Evolutionary conservation across 805 yeast genomes (phyloP).

Genomic region (Metschnikowia shivogae): DNA sequence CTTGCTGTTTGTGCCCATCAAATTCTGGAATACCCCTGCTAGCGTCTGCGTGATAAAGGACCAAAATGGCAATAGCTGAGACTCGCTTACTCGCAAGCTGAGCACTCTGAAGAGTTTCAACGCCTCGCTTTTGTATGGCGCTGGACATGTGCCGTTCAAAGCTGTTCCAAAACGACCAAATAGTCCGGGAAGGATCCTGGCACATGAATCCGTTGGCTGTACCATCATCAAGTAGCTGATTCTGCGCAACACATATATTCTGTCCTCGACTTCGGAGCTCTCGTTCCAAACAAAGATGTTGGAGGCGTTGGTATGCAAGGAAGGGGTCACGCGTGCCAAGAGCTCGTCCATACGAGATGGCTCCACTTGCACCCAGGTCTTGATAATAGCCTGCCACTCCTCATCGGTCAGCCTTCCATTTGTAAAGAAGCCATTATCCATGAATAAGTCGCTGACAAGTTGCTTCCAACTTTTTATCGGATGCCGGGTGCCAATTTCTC

Average conservation of each 20-base stretch:
- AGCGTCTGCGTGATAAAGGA: constrained; percentile 59
- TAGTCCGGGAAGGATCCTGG: constrained; percentile 47
- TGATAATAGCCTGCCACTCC: constrained; percentile 56
- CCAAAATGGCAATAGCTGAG: constrained; percentile 70
- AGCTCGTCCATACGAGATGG: constrained; percentile 57
- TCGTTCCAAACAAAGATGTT: constrained; percentile 74
- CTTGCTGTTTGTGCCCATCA: constrained; percentile 25
- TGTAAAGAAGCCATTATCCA: constrained; percentile 55
- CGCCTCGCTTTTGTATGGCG: constrained; percentile 38
- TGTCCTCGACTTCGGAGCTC: constrained; percentile 51
- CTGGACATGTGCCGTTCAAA: constrained; percentile 29
- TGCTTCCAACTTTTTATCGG: constrained; percentile 59
- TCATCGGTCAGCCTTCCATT: constrained; percentile 9
- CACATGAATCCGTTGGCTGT: constrained; percentile 54
- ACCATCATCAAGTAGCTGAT: constrained; percentile 61
- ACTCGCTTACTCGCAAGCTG: constrained; percentile 55
- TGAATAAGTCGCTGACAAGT: constrained; percentile 57
- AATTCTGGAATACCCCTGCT: constrained; percentile 44
- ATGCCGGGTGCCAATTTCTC: constrained; percentile 29
- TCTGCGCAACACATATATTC: constrained; percentile 53
- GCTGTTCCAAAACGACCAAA: constrained; percentile 34
- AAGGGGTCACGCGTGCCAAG: constrained; percentile 30
- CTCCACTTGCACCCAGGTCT: constrained; percentile 62
- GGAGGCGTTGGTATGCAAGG: constrained; percentile 45
- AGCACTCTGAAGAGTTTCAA: constrained; percentile 62